phyloP scores from a whole-genome alignment of 2,329 filamentous ascomycete genomes.

The Camillea tinctor region DNA sequence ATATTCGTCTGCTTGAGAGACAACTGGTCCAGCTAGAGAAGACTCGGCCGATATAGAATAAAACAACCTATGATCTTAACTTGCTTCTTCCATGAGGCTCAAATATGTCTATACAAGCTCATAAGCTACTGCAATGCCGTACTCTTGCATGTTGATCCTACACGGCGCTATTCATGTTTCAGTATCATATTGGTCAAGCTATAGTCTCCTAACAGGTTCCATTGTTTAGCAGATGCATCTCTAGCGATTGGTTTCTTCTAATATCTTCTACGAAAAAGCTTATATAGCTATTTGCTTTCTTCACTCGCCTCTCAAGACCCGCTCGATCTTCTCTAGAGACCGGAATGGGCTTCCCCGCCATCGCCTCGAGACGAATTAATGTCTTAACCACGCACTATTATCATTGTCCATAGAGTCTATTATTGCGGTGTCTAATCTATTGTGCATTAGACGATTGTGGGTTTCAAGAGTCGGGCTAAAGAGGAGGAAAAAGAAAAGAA shows the following conservation, averaged over 20 bases:
- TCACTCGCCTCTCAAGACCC: neutral
- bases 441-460: neutral
- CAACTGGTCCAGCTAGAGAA: neutral
- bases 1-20: neutral
- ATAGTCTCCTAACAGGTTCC: neutral
- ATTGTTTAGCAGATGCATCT: neutral
- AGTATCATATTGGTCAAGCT: neutral
- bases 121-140: neutral
- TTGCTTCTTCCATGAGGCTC: neutral
- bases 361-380: conserved; percentile 50
- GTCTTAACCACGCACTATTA: conserved; percentile 43
- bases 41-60: neutral
- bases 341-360: conserved; percentile 49
- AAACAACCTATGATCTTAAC: neutral
- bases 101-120: neutral
- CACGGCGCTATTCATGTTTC: neutral
- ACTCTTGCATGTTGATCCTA: neutral
- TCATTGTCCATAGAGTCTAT: conserved; percentile 26
- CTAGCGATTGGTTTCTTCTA: neutral
- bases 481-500: neutral
- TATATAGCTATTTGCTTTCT: neutral
- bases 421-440: neutral
- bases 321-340: neutral
- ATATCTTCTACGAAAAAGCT: neutral
- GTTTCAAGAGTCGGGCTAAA: too few relatives aligned